Percentiles rank a stretch among this genome's conserved stretches.
These are phyloP conservation scores for Penicillium sp. DNA, from an alignment of 2,329 filamentous ascomycete species.

Conservation along the genomic window DNA sequence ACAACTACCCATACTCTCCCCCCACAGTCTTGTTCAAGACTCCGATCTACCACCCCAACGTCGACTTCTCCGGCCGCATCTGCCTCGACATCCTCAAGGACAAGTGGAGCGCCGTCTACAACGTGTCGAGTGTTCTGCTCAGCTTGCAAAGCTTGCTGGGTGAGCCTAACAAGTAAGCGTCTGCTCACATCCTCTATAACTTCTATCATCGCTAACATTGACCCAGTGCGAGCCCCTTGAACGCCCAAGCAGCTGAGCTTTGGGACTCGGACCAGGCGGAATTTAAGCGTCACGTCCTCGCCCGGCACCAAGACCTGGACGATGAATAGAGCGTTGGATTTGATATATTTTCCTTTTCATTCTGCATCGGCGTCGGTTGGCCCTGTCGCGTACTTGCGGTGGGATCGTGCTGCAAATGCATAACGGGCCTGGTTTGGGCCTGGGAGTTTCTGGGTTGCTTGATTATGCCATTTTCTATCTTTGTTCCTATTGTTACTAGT, in stretches of 20 bases:
- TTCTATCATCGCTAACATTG: neutral
- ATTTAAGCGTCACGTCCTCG: constrained; percentile 68
- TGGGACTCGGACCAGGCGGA: constrained; percentile 84
- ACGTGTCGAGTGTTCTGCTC: constrained; percentile 83
- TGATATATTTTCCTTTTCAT: constrained; percentile 2
- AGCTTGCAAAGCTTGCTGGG: constrained; percentile 91
- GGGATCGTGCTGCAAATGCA: constrained; percentile 16
- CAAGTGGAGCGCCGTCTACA: constrained; percentile 97
- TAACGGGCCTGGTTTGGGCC: constrained; percentile 16
- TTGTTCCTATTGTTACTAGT: constrained; percentile 4
- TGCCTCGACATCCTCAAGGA: constrained; percentile 98
- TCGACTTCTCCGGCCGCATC: constrained; percentile 93
- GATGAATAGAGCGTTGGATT: constrained; percentile 30
- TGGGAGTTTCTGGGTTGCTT: constrained; percentile 16
- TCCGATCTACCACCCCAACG: constrained; percentile 96
- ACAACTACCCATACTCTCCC: constrained; percentile 84
- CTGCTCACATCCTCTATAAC: neutral
- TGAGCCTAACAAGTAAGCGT: constrained; percentile 88
- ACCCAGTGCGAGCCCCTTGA: constrained; percentile 75
- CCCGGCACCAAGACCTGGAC: constrained; percentile 52
- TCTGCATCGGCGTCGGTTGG: constrained; percentile 15
- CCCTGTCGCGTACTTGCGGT: constrained; percentile 1
- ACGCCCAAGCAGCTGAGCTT: constrained; percentile 88
- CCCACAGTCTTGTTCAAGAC: constrained; percentile 95
- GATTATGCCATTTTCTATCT: constrained; percentile 8